These are phyloP conservation scores for Inosperma sp. DNA, from an alignment of 768 basidiomycete species.

Conservation along the genomic window DNA sequence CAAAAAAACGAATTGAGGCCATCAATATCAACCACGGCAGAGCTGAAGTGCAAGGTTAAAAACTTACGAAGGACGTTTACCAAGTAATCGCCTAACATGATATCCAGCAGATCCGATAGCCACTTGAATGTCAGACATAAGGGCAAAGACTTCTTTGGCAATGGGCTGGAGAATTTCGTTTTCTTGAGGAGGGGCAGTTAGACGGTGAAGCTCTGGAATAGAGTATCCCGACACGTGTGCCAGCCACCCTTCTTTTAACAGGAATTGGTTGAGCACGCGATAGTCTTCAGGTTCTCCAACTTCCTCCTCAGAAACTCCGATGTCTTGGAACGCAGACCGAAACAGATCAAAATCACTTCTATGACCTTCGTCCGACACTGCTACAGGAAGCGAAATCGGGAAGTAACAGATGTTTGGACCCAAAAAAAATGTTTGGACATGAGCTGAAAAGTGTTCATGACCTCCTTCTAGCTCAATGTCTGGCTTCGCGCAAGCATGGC, in stretches of 20 bases:
- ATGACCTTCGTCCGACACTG: background rate
- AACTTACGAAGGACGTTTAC: conserved; percentile 2
- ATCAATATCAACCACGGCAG: background rate
- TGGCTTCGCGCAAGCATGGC: background rate
- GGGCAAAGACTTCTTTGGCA: background rate
- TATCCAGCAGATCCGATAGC: background rate
- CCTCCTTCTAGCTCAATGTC: background rate
- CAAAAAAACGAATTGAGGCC: background rate
- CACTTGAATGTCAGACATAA: conserved; percentile 1
- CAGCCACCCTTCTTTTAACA: conserved; percentile 5
- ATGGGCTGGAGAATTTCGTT: background rate
- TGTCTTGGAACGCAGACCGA: background rate
- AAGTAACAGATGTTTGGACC: background rate
- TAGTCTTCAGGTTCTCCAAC: conserved; percentile 4
- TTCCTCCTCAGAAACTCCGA: conserved; percentile 5
- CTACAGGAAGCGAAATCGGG: background rate
- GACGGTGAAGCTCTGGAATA: background rate
- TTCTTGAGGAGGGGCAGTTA: background rate
- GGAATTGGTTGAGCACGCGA: conserved; percentile 4
- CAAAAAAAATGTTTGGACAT: conserved; percentile 3
- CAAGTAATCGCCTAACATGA: conserved; percentile 1
- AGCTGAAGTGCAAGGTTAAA: background rate
- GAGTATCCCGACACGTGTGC: background rate
- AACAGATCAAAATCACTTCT: conserved; percentile 1
- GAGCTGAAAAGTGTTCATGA: background rate